A percentile compares a stretch with the other conserved stretches of the same genome.
Evolutionary conservation across 768 basidiomycete genomes (phyloP).

Genomic region (Lactarius sanguifluus): DNA sequence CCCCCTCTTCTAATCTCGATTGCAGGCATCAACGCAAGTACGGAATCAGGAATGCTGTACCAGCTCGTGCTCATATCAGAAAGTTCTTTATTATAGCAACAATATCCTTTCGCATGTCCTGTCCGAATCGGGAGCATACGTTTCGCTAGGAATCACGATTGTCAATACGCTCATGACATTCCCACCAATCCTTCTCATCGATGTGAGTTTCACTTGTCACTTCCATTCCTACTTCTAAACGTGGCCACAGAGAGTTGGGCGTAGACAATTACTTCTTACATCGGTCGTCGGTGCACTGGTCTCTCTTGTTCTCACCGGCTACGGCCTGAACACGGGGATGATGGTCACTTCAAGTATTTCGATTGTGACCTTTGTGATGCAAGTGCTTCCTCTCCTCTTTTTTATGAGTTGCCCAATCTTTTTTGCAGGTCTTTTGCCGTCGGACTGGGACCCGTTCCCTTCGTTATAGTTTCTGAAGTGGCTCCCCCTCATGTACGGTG

Average conservation of each 20-base stretch:
- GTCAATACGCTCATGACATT: constrained; percentile 84
- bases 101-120: constrained; percentile 79
- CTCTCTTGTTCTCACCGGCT: constrained; percentile 67
- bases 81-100: constrained; percentile 90
- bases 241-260: constrained; percentile 60
- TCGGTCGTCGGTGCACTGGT: constrained; percentile 66
- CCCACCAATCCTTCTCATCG: constrained; percentile 84
- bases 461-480: constrained; percentile 89
- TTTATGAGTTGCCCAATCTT: not conserved
- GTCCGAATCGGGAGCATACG: constrained; percentile 74
- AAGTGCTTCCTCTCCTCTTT: constrained; percentile 29
- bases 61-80: constrained; percentile 14
- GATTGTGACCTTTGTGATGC: constrained; percentile 82
- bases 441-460: constrained; percentile 91
- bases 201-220: constrained; percentile 48
- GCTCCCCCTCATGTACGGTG: constrained; percentile 71
- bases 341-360: constrained; percentile 66
- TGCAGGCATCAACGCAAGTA: constrained; percentile 75
- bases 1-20: not conserved
- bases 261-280: constrained; percentile 62
- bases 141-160: constrained; percentile 80
- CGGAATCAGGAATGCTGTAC: constrained; percentile 7
- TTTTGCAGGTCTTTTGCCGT: constrained; percentile 73
- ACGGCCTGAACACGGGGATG: constrained; percentile 62
- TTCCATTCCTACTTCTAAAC: constrained; percentile 2